Percentiles rank a stretch among this genome's conserved stretches.
Conservation (phyloP, 192 early-diverging fungal genomes). For the Geosiphon pyriformis region DNA sequence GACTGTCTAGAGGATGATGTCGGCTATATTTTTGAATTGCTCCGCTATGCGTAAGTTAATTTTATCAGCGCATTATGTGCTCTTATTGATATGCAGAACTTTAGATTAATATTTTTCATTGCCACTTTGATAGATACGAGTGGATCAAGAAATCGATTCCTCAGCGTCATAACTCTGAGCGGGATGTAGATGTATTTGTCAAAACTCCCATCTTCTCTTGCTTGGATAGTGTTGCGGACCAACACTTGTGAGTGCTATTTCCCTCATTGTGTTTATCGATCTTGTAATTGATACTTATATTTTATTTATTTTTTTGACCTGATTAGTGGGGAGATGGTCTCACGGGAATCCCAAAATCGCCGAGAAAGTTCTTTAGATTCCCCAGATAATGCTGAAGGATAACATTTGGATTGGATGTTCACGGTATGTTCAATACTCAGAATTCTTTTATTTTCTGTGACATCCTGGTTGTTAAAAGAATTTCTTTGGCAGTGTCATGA, state of each 20-base stretch:
- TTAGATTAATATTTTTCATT: constrained; percentile 9
- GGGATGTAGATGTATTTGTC: constrained; percentile 19
- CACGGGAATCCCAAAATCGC: constrained; percentile 24
- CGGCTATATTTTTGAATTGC: constrained; percentile 25
- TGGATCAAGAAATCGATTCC: constrained; percentile 23
- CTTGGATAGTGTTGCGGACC: constrained; percentile 20
- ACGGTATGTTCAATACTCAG: constrained; percentile 24
- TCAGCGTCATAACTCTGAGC: constrained; percentile 15
- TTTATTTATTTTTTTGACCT: too few relatives aligned
- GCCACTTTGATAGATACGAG: constrained; percentile 19
- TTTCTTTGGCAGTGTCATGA: constrained; percentile 12
- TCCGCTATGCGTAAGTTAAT: constrained; percentile 23
- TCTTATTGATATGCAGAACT: constrained; percentile 3
- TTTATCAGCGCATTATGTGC: constrained; percentile 18
- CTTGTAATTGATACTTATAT: too few relatives aligned
- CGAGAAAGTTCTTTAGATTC: constrained; percentile 23
- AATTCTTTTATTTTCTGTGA: constrained; percentile 10
- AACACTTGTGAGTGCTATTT: constrained; percentile 19
- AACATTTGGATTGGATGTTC: constrained; percentile 27
- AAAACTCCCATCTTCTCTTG: constrained; percentile 23
- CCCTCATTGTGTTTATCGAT: too few relatives aligned
- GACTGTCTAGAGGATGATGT: constrained; percentile 20
- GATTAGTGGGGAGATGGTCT: constrained; percentile 26
- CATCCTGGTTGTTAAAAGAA: constrained; percentile 5
- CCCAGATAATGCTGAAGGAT: constrained; percentile 22